A percentile compares a stretch with the other conserved stretches of the same genome.
Evolutionary conservation across 2,329 filamentous ascomycete species (phyloP).

Genomic region (Fusarium nisikadoi): DNA sequence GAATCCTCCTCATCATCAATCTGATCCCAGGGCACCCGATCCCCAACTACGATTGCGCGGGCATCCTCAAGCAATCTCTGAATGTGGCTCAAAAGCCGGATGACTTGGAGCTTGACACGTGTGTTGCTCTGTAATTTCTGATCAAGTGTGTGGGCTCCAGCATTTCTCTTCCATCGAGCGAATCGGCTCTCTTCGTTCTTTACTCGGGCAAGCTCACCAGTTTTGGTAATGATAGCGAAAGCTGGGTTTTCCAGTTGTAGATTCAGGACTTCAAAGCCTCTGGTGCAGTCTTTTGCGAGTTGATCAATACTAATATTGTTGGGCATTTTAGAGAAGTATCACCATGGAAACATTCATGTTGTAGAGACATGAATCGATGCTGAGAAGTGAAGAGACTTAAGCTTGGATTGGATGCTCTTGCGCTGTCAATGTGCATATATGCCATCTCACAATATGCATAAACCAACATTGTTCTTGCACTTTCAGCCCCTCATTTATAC

Average conservation of each 20-base stretch:
- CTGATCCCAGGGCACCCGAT: neutral
- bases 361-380: neutral
- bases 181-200: neutral
- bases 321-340: neutral
- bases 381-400: neutral
- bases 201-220: fast-evolving
- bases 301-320: neutral
- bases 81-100: neutral
- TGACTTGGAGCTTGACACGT: neutral
- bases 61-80: neutral
- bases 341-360: too few relatives aligned
- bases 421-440: neutral
- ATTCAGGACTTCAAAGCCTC: neutral
- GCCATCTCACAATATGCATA: neutral
- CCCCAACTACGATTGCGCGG: neutral
- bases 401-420: too few relatives aligned
- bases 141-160: neutral
- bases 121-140: fast-evolving
- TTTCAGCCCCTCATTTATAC: neutral
- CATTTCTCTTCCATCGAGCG: neutral
- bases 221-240: fast-evolving
- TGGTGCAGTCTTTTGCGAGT: neutral
- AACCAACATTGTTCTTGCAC: neutral
- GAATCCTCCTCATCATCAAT: neutral
- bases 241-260: neutral